These are phyloP conservation scores for Hevea brasiliensis DNA, from an alignment of 345 rosid genomes.

Conservation along the genomic window DNA sequence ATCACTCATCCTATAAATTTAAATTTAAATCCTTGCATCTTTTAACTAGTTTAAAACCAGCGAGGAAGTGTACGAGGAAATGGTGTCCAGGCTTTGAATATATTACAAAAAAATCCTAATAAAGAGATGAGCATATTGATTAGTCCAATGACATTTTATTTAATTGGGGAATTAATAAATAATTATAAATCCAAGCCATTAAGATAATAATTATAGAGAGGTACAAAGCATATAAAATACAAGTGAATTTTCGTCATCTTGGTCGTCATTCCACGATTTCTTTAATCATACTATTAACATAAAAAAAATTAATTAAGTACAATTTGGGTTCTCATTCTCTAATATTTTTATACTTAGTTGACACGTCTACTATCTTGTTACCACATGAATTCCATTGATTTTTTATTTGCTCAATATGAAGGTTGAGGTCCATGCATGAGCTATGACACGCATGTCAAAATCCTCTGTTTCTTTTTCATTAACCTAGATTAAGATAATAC, in stretches of 20 bases:
- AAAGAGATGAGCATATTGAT: not conserved
- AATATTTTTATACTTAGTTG: conserved; percentile 24
- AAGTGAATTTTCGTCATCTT: conserved; percentile 53
- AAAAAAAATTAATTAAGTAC: not conserved
- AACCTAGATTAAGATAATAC: not conserved
- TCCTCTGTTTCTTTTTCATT: not conserved
- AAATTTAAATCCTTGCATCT: not conserved
- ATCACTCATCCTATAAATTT: not conserved
- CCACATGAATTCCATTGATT: conserved; percentile 15
- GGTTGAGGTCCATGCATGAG: not conserved
- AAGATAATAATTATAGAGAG: conserved; percentile 14
- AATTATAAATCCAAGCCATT: not conserved
- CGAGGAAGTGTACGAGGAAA: conserved; percentile 34
- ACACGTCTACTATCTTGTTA: conserved; percentile 18
- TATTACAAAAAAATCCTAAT: not conserved
- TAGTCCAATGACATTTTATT: conserved; percentile 24
- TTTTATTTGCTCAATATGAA: not conserved
- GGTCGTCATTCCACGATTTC: conserved; percentile 33
- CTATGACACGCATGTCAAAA: conserved; percentile 12
- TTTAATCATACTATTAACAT: too few species aligned
- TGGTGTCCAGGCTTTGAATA: conserved; percentile 11
- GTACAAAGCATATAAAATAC: conserved; percentile 11
- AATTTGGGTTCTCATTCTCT: not conserved
- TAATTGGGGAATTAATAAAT: too few species aligned
- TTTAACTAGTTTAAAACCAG: not conserved